Percentiles rank a stretch among this genome's conserved stretches.
phyloP scores from a whole-genome alignment of 352 stramenopile species.

The Phytopythium litorale region DNA sequence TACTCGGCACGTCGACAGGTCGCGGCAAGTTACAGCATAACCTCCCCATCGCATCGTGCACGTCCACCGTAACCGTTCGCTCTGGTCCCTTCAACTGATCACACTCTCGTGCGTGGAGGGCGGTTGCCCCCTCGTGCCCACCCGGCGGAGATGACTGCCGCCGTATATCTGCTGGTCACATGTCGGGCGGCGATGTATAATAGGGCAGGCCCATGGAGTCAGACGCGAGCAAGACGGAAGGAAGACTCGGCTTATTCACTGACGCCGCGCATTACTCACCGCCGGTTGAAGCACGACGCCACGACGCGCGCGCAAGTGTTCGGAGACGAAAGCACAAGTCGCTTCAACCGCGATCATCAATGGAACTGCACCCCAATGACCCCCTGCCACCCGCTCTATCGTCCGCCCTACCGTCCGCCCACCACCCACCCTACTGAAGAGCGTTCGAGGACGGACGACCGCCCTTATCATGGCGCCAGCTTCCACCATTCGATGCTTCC shows the following conservation, averaged over 20 bases:
- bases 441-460: too few species aligned
- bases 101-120: background rate
- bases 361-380: background rate
- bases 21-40: too few species aligned
- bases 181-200: too few species aligned
- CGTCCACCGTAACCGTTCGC: background rate
- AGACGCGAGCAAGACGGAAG: background rate
- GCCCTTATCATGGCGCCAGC: too few species aligned
- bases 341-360: background rate
- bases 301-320: background rate
- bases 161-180: background rate
- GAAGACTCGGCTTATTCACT: background rate
- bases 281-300: background rate
- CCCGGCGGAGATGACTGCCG: too few species aligned
- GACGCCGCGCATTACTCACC: background rate
- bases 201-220: background rate
- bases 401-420: too few species aligned
- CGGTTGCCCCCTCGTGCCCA: background rate
- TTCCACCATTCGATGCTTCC: too few species aligned
- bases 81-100: background rate
- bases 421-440: too few species aligned
- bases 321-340: background rate
- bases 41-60: too few species aligned
- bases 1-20: too few species aligned
- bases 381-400: too few species aligned